Base-by-base conservation (phyloP, 768 basidiomycete species). In the Hemileccinum impolitum region DNA sequence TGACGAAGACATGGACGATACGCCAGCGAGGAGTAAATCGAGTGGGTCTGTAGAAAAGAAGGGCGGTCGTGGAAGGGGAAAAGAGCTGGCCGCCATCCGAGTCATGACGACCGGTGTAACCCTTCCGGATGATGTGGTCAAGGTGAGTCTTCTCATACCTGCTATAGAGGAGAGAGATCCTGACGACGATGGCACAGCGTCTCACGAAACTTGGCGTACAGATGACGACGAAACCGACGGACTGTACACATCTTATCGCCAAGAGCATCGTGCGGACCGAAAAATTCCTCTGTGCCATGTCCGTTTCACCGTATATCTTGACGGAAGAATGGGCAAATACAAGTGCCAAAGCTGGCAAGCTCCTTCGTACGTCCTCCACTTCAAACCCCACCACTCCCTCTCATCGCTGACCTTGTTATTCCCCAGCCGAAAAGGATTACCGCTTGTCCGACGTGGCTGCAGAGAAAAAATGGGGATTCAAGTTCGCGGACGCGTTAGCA, bases 211-310 rank as follows among this genome's bases (percentile, higher is more conserved):
- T 94, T 1, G 92, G 91, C 0, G 84, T 79, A 8, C 82, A 77
- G 54, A 70, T 83, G 49, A 81, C 81, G 8, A 74, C 76, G 2
- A 77, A 80, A 30, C 73, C 85, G 0, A 60, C 65, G 1, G 82
- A 90, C 46, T 90, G 86, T 58, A 95, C 91, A 0, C 90, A 94
- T 67, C 75, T 96, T 12, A 66, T 95, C 40, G 79, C 81, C 10
- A 78, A 76, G 30, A 72, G 74, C 23, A 72, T 94, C 21, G 81
- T 85, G 6, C 79, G 93, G 5, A 95, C 94, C 1, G 88, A 93
- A 61, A 96, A 95, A 64, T 87, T 95, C 62, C 73, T 96, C 0
- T 83, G 82, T 56, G 90, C 89, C 0, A 70, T 95, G 56, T 75
- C 87, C 0, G 67, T 66, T 1, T 80, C 77, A 0, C 84, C 87